Evolutionary conservation across 2,329 filamentous ascomycete species (phyloP).

Genomic region (Fusarium algeriense): DNA sequence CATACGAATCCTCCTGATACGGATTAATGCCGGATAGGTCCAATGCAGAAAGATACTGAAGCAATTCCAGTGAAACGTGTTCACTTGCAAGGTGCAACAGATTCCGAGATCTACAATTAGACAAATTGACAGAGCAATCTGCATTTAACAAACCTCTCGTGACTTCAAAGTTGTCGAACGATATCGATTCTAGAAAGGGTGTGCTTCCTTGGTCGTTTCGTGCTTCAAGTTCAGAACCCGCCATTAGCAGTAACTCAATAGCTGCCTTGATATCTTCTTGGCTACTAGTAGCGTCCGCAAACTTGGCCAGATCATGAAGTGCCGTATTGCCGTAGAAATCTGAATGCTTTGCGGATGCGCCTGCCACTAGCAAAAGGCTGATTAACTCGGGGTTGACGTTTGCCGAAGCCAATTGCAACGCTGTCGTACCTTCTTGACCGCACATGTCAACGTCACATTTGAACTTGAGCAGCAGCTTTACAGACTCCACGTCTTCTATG

Average conservation of each 20-base stretch:
- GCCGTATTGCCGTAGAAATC: rapidly evolving
- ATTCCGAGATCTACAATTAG: rapidly evolving
- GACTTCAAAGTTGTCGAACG: rapidly evolving
- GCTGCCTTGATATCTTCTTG: not conserved
- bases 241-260: not conserved
- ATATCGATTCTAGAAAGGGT: rapidly evolving
- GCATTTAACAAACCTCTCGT: not conserved
- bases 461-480: conserved; percentile 8
- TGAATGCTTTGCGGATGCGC: conserved; percentile 9
- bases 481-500: rapidly evolving
- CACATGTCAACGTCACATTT: not conserved
- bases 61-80: rapidly evolving
- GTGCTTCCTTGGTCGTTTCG: rapidly evolving
- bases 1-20: not conserved
- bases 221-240: not conserved
- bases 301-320: not conserved
- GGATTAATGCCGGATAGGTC: not conserved
- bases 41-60: not conserved
- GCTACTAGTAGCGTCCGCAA: rapidly evolving
- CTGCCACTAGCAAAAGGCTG: conserved; percentile 1
- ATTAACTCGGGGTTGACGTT: not conserved
- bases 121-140: not conserved
- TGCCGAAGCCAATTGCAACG: rapidly evolving
- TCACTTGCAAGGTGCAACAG: not conserved
- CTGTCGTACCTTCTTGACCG: rapidly evolving